Base-by-base conservation (phyloP, 2,329 filamentous ascomycete genomes). In the Colletotrichum lindemuthianum region DNA sequence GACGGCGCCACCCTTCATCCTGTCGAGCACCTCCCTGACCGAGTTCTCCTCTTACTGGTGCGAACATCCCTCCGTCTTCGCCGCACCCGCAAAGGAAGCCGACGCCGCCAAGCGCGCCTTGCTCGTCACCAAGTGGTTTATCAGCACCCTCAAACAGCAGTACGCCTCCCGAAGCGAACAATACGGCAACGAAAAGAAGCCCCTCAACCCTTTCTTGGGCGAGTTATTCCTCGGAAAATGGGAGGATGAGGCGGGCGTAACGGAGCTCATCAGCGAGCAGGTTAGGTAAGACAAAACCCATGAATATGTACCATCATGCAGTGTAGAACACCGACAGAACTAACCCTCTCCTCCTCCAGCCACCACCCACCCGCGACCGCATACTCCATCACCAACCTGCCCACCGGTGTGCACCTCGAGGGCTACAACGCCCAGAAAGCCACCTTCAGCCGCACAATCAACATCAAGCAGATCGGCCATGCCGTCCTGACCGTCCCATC, bases 371-470 rank as follows among this genome's bases (percentile, higher is more conserved):
- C 96, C 2, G 93, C 93, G 40, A 99, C 95, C 1, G 96, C 95
- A 47, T 99, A 98, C 81, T 90, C 88, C 75, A 97, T 98, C 76
- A 90, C 88, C 79, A 98, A 99, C 78, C 82, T 90, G 68, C 88
- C 92, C 73, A 88, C 96, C 67, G 93, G 93, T 64, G 88, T 98
- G 53, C 84, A 84, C 73, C 80, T 90, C n/a, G 83, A 90, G 81
- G 95, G 95, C 57, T 97, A 97, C 81, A 97, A 98, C 73, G 95
- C 92, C 13, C 96, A 98, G 75, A 98, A 97, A 78, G 94, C 95
- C 4, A 96, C 93, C 13, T 97, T 99, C 79, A 92, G 91, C 67
- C 90, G 91, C 70, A 97, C 95, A 48, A 97, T 98, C 77, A 91
- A 95, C 73, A 91, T 99, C 74, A 97, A 96, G 84, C 93, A 97